phyloP scores from a whole-genome alignment of 768 basidiomycete species.

The Trametes villosa region DNA sequence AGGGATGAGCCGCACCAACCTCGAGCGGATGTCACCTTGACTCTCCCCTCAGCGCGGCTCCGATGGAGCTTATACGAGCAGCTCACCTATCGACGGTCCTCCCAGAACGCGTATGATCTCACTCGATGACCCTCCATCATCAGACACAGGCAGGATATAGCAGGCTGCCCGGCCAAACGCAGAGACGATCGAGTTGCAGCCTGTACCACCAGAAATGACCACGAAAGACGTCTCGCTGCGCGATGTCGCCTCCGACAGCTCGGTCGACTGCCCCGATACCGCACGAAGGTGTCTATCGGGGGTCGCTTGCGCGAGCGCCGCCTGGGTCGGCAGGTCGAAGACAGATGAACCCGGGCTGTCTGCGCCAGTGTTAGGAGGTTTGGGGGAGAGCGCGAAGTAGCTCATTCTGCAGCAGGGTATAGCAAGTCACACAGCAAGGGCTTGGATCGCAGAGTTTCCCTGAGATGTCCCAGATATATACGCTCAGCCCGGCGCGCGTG shows the following conservation, averaged over 20 bases:
- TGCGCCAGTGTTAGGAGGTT: slow-evolving; percentile 17
- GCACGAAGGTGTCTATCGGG: not conserved
- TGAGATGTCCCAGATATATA: not conserved
- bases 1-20: slow-evolving; percentile 88
- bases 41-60: not conserved
- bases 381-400: slow-evolving; percentile 24
- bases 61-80: not conserved
- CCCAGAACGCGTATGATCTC: slow-evolving; percentile 93
- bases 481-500: not conserved
- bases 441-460: not conserved
- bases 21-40: slow-evolving; percentile 84
- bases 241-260: not conserved
- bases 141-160: slow-evolving; percentile 91
- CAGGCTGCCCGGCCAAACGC: slow-evolving; percentile 73
- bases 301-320: slow-evolving; percentile 8
- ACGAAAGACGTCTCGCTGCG: slow-evolving; percentile 53
- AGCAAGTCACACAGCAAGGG: not conserved
- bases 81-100: slow-evolving; percentile 79
- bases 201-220: slow-evolving; percentile 92
- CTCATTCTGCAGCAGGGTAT: slow-evolving; percentile 3
- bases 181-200: slow-evolving; percentile 88
- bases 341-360: slow-evolving; percentile 75
- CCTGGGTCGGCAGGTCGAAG: slow-evolving; percentile 70
- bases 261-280: not conserved
- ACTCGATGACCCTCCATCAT: slow-evolving; percentile 94